Base-by-base conservation (phyloP, 1,139 yeast species). In the Cylindricascospora bacillispora region DNA sequence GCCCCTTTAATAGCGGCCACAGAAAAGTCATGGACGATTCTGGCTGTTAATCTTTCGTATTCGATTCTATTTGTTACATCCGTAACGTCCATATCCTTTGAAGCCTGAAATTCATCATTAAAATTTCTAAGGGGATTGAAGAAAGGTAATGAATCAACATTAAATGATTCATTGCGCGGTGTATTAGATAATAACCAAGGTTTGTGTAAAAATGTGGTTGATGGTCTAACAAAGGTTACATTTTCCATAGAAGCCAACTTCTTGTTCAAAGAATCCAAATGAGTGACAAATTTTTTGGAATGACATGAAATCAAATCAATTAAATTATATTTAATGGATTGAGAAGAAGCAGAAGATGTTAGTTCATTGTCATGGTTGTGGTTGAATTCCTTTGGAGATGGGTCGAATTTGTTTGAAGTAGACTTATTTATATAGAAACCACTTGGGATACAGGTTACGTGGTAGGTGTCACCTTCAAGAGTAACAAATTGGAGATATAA, bases 61-160 rank as follows among this genome's bases (percentile, higher is more conserved):
- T 76, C 60, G 31, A 85, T 63, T 38, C 89, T 69, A 39, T 80
- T 86, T 35, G 71, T 71, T 34, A 82, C 55, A 17, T 67, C 56
- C 3, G 60, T 47, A 27, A 62, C 63, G 16, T 82, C 73, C 38
- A 83, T 63, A 43, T 83, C 95, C 39, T 74, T 70, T 29, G 83
- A 65, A 5, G 82, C 65, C 59, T 89, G 97, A 45, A 76, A 73
- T 44, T 89, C 95, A 41, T 80, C 94, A 51, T 85, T 85, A 85
- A 93, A 86, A 45, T 85, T 95, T 44, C 76, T 72, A 35, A 62
- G 66, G 22, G 38, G 31, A 6, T 35, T 36, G 20, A 61, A 49
- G 10, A 7, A 10, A 10, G 9, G 7, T 10, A 18, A 18, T 18
- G 7, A 10, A 31, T 38, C 37, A 15, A 38, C 32, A 19, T 35